Base-by-base conservation (phyloP, 2,329 filamentous ascomycete species). In the Ophiostoma montium region DNA sequence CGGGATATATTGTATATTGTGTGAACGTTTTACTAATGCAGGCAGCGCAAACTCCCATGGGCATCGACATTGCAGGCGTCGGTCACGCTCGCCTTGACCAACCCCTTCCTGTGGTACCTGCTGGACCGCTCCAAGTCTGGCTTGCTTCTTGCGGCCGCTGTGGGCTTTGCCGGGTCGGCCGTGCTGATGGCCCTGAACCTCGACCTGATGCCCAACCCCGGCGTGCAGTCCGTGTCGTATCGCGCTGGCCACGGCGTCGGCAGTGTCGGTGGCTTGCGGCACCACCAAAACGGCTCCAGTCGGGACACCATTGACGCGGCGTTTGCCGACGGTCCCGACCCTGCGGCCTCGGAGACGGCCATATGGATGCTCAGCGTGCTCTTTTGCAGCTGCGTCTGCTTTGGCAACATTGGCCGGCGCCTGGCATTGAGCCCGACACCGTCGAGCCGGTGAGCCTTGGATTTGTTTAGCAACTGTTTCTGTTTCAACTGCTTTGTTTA, bases 91-190 rank as follows among this genome's bases (percentile, higher is more conserved):
- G 86, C 88, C 19, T 78, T 96, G 52, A 86, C 84, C 18, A 96
- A 96, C 62, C 90, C 92, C 1, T 84, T 92, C 10, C 70, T 98
- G 16, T 98, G 92, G 92, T 98, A 94, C 66, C 72, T 96, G 21
- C 84, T 98, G 60, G 92, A 98, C 66, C 85, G 90, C 46, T 92
- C 87, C 43, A 81, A 80, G 56, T 76, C 88, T 0, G 92, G 92
- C 5, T 84, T 96, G 57, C 68, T 92, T 32, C 75, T 95, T 49
- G 88, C 86, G 0, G 72, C 81, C 13, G 68, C 77, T 2, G 81
- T 95, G 11, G 84, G 86, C 1, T 61, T 90, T 23, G 67, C 75
- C 1, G 87, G 90, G 8, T 89, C 89, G 10, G 74, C 76, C 13
- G 64, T 87, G 15, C 68, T 95, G 16, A 74, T 95, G 51, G 75